Conservation (phyloP, 352 stramenopile genomes). For the Thraustotheca clavata region DNA sequence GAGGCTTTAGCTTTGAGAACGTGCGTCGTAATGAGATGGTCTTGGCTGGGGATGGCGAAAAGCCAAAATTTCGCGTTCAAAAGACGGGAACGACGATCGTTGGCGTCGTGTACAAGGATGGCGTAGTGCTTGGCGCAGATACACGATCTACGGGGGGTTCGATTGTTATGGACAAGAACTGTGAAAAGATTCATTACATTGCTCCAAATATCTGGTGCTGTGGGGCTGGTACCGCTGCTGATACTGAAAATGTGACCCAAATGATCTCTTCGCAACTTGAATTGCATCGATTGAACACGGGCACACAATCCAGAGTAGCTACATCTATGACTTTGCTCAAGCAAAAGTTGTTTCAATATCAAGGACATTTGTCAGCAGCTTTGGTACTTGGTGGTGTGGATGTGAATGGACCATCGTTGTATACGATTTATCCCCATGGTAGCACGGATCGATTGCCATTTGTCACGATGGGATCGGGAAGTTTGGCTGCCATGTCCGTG, state of each 20-base stretch:
- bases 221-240: constrained; percentile 94
- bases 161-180: constrained; percentile 99
- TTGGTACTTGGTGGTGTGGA: constrained; percentile 98
- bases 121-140: constrained; percentile 95
- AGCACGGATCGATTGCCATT: constrained; percentile 95
- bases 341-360: constrained; percentile 94
- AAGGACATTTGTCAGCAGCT: constrained; percentile 93
- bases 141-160: constrained; percentile 94
- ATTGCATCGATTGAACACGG: constrained; percentile 89
- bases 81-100: constrained; percentile 98
- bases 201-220: constrained; percentile 99
- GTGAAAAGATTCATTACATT: constrained; percentile 99
- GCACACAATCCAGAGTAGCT: constrained; percentile 87
- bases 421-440: constrained; percentile 97
- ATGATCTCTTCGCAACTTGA: constrained; percentile 90
- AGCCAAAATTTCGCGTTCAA: constrained; percentile 32
- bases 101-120: constrained; percentile 95
- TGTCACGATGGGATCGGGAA: constrained; percentile 98
- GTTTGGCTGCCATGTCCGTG: constrained; percentile 96
- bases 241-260: constrained; percentile 92
- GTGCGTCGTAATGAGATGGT: constrained; percentile 88
- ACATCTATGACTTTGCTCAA: constrained; percentile 97
- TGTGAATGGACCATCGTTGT: constrained; percentile 91
- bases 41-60: constrained; percentile 48
- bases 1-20: constrained; percentile 91